Evolutionary conservation across 2,329 filamentous ascomycete genomes (phyloP), one percentile per base, ranked within the genome.

Genomic region (Aspergillus amoenus): DNA sequence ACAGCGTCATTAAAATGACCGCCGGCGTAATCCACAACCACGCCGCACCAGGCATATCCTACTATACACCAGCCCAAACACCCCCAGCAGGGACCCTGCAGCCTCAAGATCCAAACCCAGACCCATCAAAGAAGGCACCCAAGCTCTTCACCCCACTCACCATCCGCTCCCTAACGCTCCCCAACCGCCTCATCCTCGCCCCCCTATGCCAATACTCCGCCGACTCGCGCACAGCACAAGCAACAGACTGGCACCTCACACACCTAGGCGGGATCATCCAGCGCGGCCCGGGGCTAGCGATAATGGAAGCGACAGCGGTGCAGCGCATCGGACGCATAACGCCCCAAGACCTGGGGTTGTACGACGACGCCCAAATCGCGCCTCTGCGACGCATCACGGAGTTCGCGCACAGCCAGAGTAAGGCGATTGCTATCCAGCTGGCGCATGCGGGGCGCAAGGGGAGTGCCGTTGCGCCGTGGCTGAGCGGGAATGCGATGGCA

Each of bases 361-460:
- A 91, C 92, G 81, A 88, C 61, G 92, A 96, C 72, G 85, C 82
- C 34, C 93, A 97, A 73, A 88, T 93, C 58, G 87, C 82, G 62
- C 86, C 87, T 0, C 76, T 95, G 56, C 60, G 63, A 4, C 82
- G 84, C 59, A 82, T 93, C 47, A 84, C 87, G 40, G 89, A 95
- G 60, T 95, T 91, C 61, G 84, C 89, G 3, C 91, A 95, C 77
- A 85, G 83, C 24, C 92, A 96, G 74, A 83, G 82, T 68, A 87
- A 91, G 67, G 85, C 88, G 60, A 85, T 90, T 50, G 91, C 84
- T 50, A 88, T 96, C 60, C 92, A 96, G 78, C 81, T 96, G 4
- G 90, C 79, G 1, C 92, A 96, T 68, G 91, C 91, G 0, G 92
- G 92, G 7, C 73, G 84, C 37, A 87, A 87, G 65, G 82, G 83